Percentiles rank a stretch among this genome's conserved stretches.
Evolutionary conservation across 331 rosid species (phyloP).

Genomic region (Acacia pycnantha): DNA sequence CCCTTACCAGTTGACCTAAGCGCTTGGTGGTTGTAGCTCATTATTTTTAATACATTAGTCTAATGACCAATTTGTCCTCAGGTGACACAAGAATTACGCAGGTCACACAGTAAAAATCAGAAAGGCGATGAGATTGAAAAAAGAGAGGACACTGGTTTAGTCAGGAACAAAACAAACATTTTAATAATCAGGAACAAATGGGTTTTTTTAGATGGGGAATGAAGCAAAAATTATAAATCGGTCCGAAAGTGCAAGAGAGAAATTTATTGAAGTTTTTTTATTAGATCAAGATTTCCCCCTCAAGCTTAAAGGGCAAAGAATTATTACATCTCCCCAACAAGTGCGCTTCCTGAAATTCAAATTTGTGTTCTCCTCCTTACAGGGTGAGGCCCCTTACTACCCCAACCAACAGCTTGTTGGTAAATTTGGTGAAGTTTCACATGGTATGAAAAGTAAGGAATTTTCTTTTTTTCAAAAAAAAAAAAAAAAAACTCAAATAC

Average conservation of each 20-base stretch:
- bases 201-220: background rate
- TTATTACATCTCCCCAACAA: too few relatives aligned
- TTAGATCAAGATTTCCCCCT: too few relatives aligned
- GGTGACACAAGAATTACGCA: conserved; percentile 1
- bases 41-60: background rate
- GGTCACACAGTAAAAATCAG: background rate
- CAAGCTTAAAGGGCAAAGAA: too few relatives aligned
- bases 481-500: conserved; percentile 34
- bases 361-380: too few relatives aligned
- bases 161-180: conserved; percentile 13
- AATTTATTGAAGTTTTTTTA: background rate
- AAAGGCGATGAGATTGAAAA: background rate
- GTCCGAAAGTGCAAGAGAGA: conserved; percentile 1
- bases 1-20: too few relatives aligned
- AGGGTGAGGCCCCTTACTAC: too few relatives aligned
- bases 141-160: conserved; percentile 3
- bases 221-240: background rate
- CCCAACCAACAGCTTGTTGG: too few relatives aligned
- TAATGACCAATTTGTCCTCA: background rate
- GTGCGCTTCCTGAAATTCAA: too few relatives aligned
- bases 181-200: conserved; percentile 19
- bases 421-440: background rate
- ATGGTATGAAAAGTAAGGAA: conserved; percentile 10
- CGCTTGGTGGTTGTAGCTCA: too few relatives aligned
- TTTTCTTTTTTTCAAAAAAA: too few relatives aligned